Conservation (phyloP, 768 basidiomycete genomes). For the Boletus rubropictus region DNA sequence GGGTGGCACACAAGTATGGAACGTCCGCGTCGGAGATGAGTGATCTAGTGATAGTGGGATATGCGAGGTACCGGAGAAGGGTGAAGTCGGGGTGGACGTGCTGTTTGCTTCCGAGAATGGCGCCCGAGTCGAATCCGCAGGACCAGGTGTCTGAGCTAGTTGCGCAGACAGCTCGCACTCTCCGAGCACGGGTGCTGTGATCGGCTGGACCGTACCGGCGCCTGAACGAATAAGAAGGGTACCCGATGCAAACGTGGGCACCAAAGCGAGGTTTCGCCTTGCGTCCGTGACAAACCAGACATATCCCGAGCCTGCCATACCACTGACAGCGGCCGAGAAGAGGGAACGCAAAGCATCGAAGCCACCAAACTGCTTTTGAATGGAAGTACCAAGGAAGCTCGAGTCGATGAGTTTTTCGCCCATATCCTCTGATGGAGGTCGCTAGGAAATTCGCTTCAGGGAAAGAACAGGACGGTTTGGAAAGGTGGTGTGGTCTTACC, state of each 20-base stretch:
- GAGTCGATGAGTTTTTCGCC: constrained; percentile 18
- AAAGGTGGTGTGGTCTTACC: constrained; percentile 40
- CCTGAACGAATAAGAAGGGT: constrained; percentile 76
- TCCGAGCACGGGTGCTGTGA: constrained; percentile 27
- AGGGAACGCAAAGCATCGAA: constrained; percentile 65
- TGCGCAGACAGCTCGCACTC: constrained; percentile 8
- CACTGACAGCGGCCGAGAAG: constrained; percentile 69
- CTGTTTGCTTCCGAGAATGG: constrained; percentile 25
- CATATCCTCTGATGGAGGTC: constrained; percentile 27
- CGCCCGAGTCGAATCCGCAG: constrained; percentile 13
- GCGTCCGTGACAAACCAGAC: constrained; percentile 83
- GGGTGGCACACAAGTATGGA: constrained; percentile 22
- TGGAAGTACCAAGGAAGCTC: constrained; percentile 14
- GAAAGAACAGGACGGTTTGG: background rate
- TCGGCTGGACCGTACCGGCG: constrained; percentile 28
- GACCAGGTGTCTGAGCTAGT: background rate
- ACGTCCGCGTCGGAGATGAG: constrained; percentile 26
- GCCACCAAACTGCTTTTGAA: constrained; percentile 50
- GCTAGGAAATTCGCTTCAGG: constrained; percentile 16
- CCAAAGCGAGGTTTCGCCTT: constrained; percentile 55
- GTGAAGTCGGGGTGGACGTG: constrained; percentile 34
- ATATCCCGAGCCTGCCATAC: constrained; percentile 76
- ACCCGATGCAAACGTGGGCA: constrained; percentile 85
- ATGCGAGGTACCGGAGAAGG: constrained; percentile 39
- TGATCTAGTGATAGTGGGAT: constrained; percentile 27